phyloP scores from a whole-genome alignment of 2,329 filamentous ascomycete genomes.

The Talaromyces sp. region DNA sequence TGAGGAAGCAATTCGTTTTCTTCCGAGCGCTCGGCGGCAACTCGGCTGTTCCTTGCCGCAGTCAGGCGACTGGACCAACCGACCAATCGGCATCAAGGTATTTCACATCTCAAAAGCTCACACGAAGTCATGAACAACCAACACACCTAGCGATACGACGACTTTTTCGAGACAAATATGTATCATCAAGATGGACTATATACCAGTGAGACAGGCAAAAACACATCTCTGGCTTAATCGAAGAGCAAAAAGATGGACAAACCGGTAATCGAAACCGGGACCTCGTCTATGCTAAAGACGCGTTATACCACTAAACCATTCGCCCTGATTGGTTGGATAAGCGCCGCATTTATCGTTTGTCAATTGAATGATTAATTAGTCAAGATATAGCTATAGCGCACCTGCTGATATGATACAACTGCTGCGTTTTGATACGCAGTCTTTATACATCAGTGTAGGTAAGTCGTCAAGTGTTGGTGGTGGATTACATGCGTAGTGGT shows the following conservation, averaged over 20 bases:
- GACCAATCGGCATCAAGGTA: conserved; percentile 37
- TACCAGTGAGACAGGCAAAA: background rate
- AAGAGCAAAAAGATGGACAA: conserved; percentile 7
- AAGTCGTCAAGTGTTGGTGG: too few relatives aligned
- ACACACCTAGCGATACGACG: background rate
- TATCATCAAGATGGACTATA: background rate
- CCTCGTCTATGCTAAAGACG: conserved; percentile 6
- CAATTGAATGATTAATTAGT: background rate
- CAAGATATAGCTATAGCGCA: background rate
- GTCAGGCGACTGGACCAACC: conserved; percentile 13
- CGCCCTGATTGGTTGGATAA: conserved; percentile 2
- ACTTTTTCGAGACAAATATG: background rate
- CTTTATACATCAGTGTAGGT: too few relatives aligned
- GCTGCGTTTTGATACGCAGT: too few relatives aligned
- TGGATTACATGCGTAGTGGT: too few relatives aligned
- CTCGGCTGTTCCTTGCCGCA: conserved; percentile 15
- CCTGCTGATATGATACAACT: too few relatives aligned
- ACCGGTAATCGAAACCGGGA: conserved; percentile 14
- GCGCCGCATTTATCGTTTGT: background rate
- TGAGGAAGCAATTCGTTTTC: background rate
- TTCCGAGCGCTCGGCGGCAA: conserved; percentile 13
- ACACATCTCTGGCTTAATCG: too few relatives aligned
- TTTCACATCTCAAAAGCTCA: conserved; percentile 27
- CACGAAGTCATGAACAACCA: too few relatives aligned
- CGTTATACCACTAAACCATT: conserved; percentile 15